Conservation (phyloP, 2,329 filamentous ascomycete genomes). For the Ophiostoma quercus region DNA sequence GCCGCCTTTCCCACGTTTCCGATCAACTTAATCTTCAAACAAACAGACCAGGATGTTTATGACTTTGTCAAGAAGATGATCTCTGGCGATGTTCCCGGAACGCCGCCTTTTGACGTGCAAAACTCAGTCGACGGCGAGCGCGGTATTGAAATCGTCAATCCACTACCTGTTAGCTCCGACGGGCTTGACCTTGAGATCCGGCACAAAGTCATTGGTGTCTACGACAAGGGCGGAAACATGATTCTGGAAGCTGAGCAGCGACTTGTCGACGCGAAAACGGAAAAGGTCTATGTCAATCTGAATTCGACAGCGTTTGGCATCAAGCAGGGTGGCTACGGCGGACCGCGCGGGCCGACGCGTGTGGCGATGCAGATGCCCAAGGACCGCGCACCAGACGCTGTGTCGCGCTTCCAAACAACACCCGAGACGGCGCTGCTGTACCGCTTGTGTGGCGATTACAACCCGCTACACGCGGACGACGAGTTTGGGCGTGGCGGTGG, state of each 20-base stretch:
- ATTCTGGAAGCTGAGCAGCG: conserved; percentile 40
- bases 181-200: conserved; percentile 39
- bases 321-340: conserved; percentile 43
- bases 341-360: conserved; percentile 39
- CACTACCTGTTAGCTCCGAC: conserved; percentile 36
- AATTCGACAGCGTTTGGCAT: conserved; percentile 41
- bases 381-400: conserved; percentile 36
- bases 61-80: conserved; percentile 39
- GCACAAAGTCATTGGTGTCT: conserved; percentile 40
- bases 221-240: conserved; percentile 43
- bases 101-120: conserved; percentile 39
- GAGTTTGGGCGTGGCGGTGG: conserved; percentile 40
- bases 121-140: conserved; percentile 41
- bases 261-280: conserved; percentile 38
- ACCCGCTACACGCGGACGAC: conserved; percentile 44
- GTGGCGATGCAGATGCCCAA: conserved; percentile 32
- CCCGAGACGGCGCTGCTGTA: conserved; percentile 40
- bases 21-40: conserved; percentile 43
- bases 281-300: conserved; percentile 38
- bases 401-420: conserved; percentile 37
- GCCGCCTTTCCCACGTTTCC: conserved; percentile 45
- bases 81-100: conserved; percentile 36
- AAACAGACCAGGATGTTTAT: conserved; percentile 42
- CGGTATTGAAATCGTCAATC: conserved; percentile 37
- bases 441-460: conserved; percentile 45